These are phyloP conservation scores for Paramarasmius palmivorus DNA, from an alignment of 1,284 basidiomycete species.

Conservation along the genomic window DNA sequence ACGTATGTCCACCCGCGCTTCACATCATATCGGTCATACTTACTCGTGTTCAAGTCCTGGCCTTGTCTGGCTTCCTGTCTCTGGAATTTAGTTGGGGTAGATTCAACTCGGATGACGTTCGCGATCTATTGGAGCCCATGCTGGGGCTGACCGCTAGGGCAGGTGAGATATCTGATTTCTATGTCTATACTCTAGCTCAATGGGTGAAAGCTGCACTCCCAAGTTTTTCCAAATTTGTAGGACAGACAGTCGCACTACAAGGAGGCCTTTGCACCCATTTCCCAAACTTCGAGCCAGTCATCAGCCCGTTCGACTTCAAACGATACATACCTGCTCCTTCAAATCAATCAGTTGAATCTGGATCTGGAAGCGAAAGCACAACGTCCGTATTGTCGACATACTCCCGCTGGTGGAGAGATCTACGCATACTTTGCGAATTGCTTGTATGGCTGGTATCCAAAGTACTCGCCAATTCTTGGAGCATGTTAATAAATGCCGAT, in stretches of 20 bases:
- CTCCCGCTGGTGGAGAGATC: slow-evolving; percentile 46
- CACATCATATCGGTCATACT: too few species aligned
- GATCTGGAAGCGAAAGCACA: slow-evolving; percentile 35
- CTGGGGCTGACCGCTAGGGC: slow-evolving; percentile 32
- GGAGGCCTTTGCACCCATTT: background rate
- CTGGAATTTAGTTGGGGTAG: slow-evolving; percentile 49
- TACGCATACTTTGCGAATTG: slow-evolving; percentile 42
- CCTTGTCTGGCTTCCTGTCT: slow-evolving; percentile 38
- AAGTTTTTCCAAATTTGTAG: slow-evolving; percentile 23
- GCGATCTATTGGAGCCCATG: slow-evolving; percentile 36
- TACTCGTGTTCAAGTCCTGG: slow-evolving; percentile 28
- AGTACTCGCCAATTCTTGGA: slow-evolving; percentile 36
- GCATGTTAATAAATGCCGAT: slow-evolving; percentile 50
- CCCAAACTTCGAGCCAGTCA: slow-evolving; percentile 15
- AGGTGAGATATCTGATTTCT: slow-evolving; percentile 22
- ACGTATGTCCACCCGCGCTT: slow-evolving; percentile 23
- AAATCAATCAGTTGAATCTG: slow-evolving; percentile 32
- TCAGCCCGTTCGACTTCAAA: slow-evolving; percentile 12
- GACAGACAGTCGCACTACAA: slow-evolving; percentile 18
- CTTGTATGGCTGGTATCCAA: slow-evolving; percentile 35
- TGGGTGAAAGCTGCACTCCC: slow-evolving; percentile 28
- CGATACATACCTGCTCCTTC: slow-evolving; percentile 43
- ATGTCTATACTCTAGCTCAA: background rate
- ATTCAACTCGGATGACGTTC: slow-evolving; percentile 47
- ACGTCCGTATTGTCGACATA: slow-evolving; percentile 44